Evolutionary conservation across 192 early-diverging fungal genomes (phyloP).

Genomic region (Spizellomyces punctatus): DNA sequence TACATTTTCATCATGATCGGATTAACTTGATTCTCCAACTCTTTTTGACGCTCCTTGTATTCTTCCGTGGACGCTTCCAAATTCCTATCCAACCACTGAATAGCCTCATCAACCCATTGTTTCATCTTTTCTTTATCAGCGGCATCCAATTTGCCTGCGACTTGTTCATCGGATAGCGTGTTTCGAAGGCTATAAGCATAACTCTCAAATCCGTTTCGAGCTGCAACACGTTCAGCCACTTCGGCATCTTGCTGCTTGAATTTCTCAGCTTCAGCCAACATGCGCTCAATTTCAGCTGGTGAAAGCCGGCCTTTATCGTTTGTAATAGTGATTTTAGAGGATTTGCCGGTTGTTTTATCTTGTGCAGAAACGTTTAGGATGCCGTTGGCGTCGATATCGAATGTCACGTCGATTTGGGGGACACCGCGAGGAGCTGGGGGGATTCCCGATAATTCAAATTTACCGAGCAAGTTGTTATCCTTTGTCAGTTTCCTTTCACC

Average conservation of each 20-base stretch:
- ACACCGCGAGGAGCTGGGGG: slow-evolving; percentile 89
- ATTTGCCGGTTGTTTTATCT: slow-evolving; percentile 89
- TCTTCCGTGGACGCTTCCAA: slow-evolving; percentile 91
- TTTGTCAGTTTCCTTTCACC: slow-evolving; percentile 90
- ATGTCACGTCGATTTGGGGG: slow-evolving; percentile 90
- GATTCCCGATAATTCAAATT: slow-evolving; percentile 92
- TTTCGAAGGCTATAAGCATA: slow-evolving; percentile 91
- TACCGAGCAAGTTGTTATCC: slow-evolving; percentile 95
- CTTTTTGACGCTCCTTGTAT: slow-evolving; percentile 85
- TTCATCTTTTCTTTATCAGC: slow-evolving; percentile 81
- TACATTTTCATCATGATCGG: slow-evolving; percentile 93
- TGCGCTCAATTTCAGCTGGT: slow-evolving; percentile 89
- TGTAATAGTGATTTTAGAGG: slow-evolving; percentile 92
- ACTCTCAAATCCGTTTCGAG: slow-evolving; percentile 86
- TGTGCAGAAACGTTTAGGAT: slow-evolving; percentile 90
- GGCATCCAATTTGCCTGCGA: slow-evolving; percentile 68
- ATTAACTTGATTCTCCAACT: slow-evolving; percentile 83
- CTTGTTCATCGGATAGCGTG: slow-evolving; percentile 76
- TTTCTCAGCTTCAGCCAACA: slow-evolving; percentile 90
- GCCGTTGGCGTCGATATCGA: slow-evolving; percentile 92
- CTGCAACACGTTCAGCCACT: slow-evolving; percentile 75
- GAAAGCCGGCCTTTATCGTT: slow-evolving; percentile 91
- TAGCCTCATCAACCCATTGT: slow-evolving; percentile 74
- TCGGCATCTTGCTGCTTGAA: slow-evolving; percentile 89
- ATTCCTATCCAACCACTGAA: slow-evolving; percentile 85